These are phyloP conservation scores for Lizonia empirigonia DNA, from an alignment of 2,329 filamentous ascomycete species.

Conservation along the genomic window DNA sequence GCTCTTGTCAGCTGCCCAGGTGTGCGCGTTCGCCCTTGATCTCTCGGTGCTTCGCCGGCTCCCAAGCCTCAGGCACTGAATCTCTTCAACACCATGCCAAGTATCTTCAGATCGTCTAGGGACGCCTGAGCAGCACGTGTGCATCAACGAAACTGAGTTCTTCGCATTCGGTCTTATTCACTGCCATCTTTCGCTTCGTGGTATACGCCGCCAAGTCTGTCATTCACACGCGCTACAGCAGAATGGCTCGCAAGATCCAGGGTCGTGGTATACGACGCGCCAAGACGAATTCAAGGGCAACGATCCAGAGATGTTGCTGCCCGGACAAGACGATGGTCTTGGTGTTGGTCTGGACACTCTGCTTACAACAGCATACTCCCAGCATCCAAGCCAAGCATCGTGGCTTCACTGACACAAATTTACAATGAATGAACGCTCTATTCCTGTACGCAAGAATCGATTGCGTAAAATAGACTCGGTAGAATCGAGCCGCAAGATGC, in stretches of 20 bases:
- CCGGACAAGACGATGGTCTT: background rate
- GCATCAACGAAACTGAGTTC: background rate
- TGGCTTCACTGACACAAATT: background rate
- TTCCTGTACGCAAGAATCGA: background rate
- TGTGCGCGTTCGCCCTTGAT: background rate
- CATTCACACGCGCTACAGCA: background rate
- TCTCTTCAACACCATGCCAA: constrained; percentile 18
- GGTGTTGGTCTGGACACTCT: background rate
- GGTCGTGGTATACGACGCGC: background rate
- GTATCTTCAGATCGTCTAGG: background rate
- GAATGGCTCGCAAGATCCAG: background rate
- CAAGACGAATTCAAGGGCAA: background rate
- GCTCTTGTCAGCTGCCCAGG: background rate
- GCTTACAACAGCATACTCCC: background rate
- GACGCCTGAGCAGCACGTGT: constrained; percentile 5
- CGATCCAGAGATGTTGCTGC: background rate
- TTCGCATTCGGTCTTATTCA: constrained; percentile 20
- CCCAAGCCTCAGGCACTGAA: constrained; percentile 8
- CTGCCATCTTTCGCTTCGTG: background rate
- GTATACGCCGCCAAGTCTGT: background rate
- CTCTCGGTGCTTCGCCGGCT: constrained; percentile 6
- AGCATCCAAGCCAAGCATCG: background rate
- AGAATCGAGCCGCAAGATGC: background rate
- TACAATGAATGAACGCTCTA: background rate
- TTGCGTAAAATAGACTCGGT: background rate